A percentile compares a stretch with the other conserved stretches of the same genome.
Evolutionary conservation across 257 asterid genomes (phyloP).

Genomic region (Catharanthus roseus): DNA sequence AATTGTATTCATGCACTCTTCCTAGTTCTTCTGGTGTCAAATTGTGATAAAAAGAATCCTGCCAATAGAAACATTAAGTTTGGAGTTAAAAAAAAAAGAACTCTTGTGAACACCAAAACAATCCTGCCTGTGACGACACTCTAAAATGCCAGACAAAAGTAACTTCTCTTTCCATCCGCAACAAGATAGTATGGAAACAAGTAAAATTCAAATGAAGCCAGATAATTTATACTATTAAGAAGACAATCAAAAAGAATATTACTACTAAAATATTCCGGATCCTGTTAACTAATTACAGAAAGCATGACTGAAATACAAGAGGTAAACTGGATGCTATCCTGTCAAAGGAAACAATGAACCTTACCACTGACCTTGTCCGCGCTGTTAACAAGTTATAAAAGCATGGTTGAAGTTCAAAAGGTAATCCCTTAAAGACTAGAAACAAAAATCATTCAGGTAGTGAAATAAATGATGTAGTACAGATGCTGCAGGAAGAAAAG

Average conservation of each 20-base stretch:
- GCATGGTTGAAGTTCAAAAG: neutral
- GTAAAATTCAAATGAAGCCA: neutral
- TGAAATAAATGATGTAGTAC: too few species aligned
- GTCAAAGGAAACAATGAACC: neutral
- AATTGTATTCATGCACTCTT: conserved; percentile 91
- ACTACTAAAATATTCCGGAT: neutral
- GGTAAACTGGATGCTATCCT: neutral
- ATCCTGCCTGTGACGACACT: neutral
- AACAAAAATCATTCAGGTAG: too few species aligned
- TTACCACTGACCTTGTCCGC: neutral
- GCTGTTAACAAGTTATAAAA: neutral
- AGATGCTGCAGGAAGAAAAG: neutral
- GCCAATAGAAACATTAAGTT: conserved; percentile 15
- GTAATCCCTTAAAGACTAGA: neutral
- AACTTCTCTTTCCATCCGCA: neutral
- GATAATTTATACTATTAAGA: neutral
- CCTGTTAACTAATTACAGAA: neutral
- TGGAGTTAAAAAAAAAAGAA: conserved; percentile 2
- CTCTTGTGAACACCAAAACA: neutral
- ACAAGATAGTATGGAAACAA: neutral
- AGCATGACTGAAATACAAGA: neutral
- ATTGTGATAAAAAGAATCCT: conserved; percentile 93
- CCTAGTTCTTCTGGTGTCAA: conserved; percentile 77
- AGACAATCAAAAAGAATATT: neutral
- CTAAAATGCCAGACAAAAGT: neutral